These are phyloP conservation scores for Gossypium sturtianum DNA, from an alignment of 345 rosid species.

Conservation along the genomic window DNA sequence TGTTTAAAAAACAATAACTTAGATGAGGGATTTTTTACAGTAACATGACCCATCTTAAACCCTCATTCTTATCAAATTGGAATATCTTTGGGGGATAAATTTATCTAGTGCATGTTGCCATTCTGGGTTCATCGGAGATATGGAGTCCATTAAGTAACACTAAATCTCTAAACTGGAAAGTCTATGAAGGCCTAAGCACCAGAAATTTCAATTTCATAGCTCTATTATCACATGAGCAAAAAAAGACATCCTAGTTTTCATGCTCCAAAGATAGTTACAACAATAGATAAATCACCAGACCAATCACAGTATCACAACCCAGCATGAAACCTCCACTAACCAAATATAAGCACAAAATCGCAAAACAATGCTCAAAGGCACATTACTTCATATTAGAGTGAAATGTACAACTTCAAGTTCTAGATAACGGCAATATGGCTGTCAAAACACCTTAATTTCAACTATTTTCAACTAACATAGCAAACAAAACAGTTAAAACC, in stretches of 20 bases:
- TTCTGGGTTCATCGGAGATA: neutral
- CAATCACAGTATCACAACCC: neutral
- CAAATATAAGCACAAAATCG: neutral
- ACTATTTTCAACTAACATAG: slow-evolving; percentile 3
- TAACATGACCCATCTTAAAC: neutral
- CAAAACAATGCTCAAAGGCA: neutral
- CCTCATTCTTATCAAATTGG: neutral
- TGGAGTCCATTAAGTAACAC: neutral
- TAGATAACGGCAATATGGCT: slow-evolving; percentile 2
- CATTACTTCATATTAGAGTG: neutral
- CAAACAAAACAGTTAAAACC: neutral
- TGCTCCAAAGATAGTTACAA: neutral
- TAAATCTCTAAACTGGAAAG: neutral
- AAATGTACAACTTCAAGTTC: slow-evolving; percentile 4
- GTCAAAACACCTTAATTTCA: neutral
- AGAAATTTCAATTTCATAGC: neutral
- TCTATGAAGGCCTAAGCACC: neutral
- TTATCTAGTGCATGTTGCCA: neutral
- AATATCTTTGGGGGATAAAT: neutral
- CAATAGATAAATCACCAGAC: neutral
- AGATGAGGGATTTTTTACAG: neutral
- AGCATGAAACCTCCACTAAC: neutral
- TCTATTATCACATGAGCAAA: neutral
- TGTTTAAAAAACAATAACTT: neutral
- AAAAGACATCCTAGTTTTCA: neutral